Conservation (phyloP, 495 filamentous ascomycete species). For the Lindgomyces ingoldianus region DNA sequence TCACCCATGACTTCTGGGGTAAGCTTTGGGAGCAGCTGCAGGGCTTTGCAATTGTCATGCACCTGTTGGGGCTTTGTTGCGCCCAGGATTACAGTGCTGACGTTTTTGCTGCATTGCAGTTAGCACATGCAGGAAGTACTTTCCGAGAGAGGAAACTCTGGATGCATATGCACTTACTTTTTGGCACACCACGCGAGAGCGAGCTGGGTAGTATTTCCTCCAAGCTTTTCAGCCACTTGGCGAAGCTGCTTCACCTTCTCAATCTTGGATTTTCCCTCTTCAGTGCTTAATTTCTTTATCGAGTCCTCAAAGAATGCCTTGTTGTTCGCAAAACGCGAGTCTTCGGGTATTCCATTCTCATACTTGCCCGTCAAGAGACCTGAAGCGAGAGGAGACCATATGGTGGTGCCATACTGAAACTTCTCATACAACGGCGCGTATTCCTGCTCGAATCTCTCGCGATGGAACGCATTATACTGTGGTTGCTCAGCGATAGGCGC, state of each 20-base stretch:
- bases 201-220: conserved; percentile 42
- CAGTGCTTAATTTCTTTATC: conserved; percentile 38
- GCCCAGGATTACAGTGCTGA: conserved; percentile 49
- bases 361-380: conserved; percentile 50
- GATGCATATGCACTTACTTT: conserved; percentile 36
- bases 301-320: conserved; percentile 42
- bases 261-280: conserved; percentile 48
- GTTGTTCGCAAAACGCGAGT: conserved; percentile 47
- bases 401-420: conserved; percentile 48
- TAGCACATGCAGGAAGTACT: background rate
- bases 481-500: conserved; percentile 61
- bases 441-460: conserved; percentile 55
- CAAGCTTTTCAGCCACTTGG: conserved; percentile 46
- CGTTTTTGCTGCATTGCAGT: conserved; percentile 36
- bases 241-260: conserved; percentile 49
- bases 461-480: conserved; percentile 59
- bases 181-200: conserved; percentile 47
- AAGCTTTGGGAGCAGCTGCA: conserved; percentile 44
- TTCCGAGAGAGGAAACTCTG: background rate
- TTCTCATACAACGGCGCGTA: conserved; percentile 48
- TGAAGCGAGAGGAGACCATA: conserved; percentile 48
- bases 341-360: conserved; percentile 50
- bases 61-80: conserved; percentile 47
- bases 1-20: conserved; percentile 49
- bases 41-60: conserved; percentile 46